Base-by-base conservation (phyloP, 176 grass and related monocot genomes). In the Oryza meridionalis region DNA sequence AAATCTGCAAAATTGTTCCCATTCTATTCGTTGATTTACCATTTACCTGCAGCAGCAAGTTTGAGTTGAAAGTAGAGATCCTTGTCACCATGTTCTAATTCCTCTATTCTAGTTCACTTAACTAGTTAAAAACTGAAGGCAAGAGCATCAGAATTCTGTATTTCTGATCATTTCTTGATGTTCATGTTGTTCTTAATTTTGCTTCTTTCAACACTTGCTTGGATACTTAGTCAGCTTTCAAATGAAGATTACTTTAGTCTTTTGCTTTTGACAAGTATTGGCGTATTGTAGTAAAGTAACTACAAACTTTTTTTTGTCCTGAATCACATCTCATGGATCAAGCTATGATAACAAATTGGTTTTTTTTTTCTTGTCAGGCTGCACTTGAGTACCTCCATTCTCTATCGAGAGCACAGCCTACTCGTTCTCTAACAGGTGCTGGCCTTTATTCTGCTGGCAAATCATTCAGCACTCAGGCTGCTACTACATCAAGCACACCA, bases 381-480 rank as follows among this genome's bases (percentile, higher is more conserved):
- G 79, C 66, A 5, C 58, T 85, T 32, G 89, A 87, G 71, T 83
- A 88, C 69, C 27, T 83, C 33, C 70, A 81, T 76, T 86, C 74
- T 69, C 44, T 90, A 82, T 86, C 77, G 62, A 90, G 50, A 74
- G 72, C 69, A 75, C 88, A 82, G 19, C 61, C 81, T 78, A 47
- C 83, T 89, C 69, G 50, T 88, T 75, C 75, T 79, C 84, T 91
- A 74, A 81, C 73, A 62, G 76, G 79, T 70, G 66, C 69, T 5
- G 65, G 49, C 65, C 45, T 77, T 32, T 78, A 66, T 77, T 53
- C 75, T 72, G 68, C 62, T 73, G 78, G 65, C 62, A 92, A 77
- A 84, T 78, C 77, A 81, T 90, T 97, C 85, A 97, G 89, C 85
- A 92, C 89, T 44, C 86, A 90, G 81, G 86, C 89, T 86, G 80